A percentile compares a stretch with the other conserved stretches of the same genome.
These are phyloP conservation scores for Talaromyces sp. DNA, from an alignment of 2,329 filamentous ascomycete genomes.

Conservation along the genomic window DNA sequence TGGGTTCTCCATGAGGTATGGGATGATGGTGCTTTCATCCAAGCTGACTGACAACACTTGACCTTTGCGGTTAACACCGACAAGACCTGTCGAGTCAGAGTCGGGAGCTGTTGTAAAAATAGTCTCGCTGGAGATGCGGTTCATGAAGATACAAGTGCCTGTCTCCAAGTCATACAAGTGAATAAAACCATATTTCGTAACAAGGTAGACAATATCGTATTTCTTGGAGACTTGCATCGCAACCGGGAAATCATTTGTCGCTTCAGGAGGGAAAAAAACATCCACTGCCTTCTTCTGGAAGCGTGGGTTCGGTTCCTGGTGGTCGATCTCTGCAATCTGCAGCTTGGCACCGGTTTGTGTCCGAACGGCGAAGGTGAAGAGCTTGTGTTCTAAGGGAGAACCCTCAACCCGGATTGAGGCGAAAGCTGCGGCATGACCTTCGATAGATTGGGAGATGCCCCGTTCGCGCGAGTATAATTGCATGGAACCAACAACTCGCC, in stretches of 20 bases:
- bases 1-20: conserved; percentile 93
- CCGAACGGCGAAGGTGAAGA: conserved; percentile 95
- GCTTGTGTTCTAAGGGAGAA: conserved; percentile 83
- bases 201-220: conserved; percentile 94
- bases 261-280: conserved; percentile 95
- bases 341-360: conserved; percentile 87
- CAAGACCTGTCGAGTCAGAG: conserved; percentile 76
- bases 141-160: conserved; percentile 97
- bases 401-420: conserved; percentile 85
- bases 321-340: conserved; percentile 96
- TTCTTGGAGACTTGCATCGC: conserved; percentile 95
- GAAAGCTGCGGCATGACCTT: conserved; percentile 94
- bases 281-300: conserved; percentile 97
- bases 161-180: conserved; percentile 97
- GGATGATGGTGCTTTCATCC: conserved; percentile 85
- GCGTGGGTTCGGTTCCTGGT: conserved; percentile 78
- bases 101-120: conserved; percentile 94
- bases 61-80: conserved; percentile 95
- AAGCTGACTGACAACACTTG: conserved; percentile 93
- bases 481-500: conserved; percentile 91
- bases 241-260: conserved; percentile 94
- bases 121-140: conserved; percentile 97
- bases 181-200: conserved; percentile 99
- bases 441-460: conserved; percentile 95
- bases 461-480: conserved; percentile 95